Evolutionary conservation across 768 basidiomycete genomes (phyloP), one percentile per base, ranked within the genome.

Genomic region (Trametes cubensis): DNA sequence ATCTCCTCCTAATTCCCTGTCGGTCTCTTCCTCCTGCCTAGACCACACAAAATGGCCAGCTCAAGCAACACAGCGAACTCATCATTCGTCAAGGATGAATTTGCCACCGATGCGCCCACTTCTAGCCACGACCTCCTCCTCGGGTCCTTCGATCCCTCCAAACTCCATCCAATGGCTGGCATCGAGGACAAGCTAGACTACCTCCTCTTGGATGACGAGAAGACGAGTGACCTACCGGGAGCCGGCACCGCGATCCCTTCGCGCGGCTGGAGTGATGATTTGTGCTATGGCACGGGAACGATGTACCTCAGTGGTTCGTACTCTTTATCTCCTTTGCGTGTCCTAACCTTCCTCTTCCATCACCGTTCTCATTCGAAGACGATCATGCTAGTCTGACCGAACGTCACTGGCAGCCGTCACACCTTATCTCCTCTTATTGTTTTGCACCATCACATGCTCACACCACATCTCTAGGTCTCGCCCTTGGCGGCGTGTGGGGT

Each of bases 201-300:
- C 78, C 80, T 99, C 56, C 83, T 92, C 68, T 84, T 99, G 61
- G 96, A 98, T 66, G 97, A 99, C 76, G 96, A 96, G 79, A 96
- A 98, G 81, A 88, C 89, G 69, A 94, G 78, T 75, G 87, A 93
- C 57, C 80, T 97, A 63, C 94, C 94, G 72, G 97, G 97, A 53
- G 86, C 92, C 69, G 84, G 82, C 69, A 94, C 92, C 62, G 95
- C 95, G 61, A 85, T 99, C 66, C 95, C 95, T 69, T 92, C 89
- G 74, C 82, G 97, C 80, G 95, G 97, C 65, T 98, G 94, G 95
- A 92, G 94, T 79, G 97, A 99, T 80, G 97, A 99, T 80, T 79
- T 99, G 62, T 98, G 95, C 85, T 98, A 98, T 78, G 97, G 97
- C 72, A 98, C 95, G 70, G 97, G 97, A 66, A 95, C 95, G 67